Conservation (phyloP, 768 basidiomycete genomes). For the Saitozyma podzolica region DNA sequence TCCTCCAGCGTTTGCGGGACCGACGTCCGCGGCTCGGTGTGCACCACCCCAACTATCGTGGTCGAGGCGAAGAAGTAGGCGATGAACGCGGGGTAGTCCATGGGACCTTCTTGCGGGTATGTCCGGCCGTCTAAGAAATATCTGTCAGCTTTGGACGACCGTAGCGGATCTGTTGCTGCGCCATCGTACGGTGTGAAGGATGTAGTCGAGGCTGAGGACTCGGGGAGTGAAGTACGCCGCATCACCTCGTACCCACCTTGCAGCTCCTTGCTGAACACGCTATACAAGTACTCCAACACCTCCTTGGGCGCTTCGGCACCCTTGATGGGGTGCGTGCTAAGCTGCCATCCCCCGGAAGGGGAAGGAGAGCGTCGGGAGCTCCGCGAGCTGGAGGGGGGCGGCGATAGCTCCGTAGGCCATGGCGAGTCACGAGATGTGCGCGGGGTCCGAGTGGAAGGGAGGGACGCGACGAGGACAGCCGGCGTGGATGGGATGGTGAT, state of each 20-base stretch:
- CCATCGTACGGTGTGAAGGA: too few relatives aligned
- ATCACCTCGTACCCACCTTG: constrained; percentile 55
- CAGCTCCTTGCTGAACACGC: constrained; percentile 70
- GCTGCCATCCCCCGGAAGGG: constrained; percentile 35
- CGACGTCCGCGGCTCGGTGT: constrained; percentile 17
- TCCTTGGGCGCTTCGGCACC: constrained; percentile 56
- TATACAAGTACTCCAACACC: constrained; percentile 64
- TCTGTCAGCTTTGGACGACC: neutral
- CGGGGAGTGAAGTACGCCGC: too few relatives aligned
- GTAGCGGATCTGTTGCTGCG: neutral
- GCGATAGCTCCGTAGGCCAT: constrained; percentile 68
- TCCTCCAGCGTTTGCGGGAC: constrained; percentile 32
- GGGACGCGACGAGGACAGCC: too few relatives aligned
- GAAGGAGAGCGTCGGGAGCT: constrained; percentile 59
- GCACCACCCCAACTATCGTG: constrained; percentile 67
- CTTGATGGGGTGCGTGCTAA: constrained; percentile 62
- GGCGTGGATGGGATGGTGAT: too few relatives aligned
- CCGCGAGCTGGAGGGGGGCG: constrained; percentile 34
- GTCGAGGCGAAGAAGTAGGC: constrained; percentile 77
- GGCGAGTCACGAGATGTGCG: constrained; percentile 49
- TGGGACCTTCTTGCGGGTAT: constrained; percentile 73
- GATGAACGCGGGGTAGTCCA: constrained; percentile 62
- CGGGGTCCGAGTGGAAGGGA: too few relatives aligned
- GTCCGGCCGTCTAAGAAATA: constrained; percentile 60
- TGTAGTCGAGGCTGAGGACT: too few relatives aligned